Evolutionary conservation across 129 eudicot genomes (phyloP).

Genomic region (Mikania micrantha): DNA sequence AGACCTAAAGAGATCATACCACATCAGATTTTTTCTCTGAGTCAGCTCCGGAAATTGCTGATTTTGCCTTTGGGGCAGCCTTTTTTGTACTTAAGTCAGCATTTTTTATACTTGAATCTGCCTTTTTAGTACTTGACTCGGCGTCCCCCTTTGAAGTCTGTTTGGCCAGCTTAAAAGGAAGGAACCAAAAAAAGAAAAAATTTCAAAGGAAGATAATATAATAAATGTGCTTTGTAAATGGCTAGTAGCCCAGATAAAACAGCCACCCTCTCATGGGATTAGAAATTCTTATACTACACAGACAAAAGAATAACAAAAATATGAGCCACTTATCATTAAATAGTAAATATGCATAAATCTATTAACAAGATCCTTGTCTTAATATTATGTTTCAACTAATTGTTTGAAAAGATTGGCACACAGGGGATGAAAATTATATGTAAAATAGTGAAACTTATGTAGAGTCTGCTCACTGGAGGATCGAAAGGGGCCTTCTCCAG

Average conservation of each 20-base stretch:
- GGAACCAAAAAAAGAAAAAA: background rate
- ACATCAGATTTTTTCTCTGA: conserved; percentile 36
- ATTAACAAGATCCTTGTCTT: background rate
- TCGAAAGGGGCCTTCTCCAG: conserved; percentile 49
- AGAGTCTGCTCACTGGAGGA: conserved; percentile 53
- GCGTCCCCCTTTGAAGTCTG: conserved; percentile 32
- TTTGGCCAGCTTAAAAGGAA: conserved; percentile 36
- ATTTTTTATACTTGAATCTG: conserved; percentile 41
- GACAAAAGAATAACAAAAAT: background rate
- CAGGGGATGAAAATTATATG: background rate
- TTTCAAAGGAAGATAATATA: background rate
- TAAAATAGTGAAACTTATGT: background rate
- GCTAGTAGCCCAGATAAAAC: background rate
- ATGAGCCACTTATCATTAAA: background rate
- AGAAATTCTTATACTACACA: background rate
- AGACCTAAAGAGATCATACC: conserved; percentile 30
- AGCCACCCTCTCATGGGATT: background rate
- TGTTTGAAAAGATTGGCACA: background rate
- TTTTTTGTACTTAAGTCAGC: conserved; percentile 40
- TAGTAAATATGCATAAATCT: conserved; percentile 3
- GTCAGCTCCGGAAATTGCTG: conserved; percentile 37
- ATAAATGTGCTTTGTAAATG: background rate
- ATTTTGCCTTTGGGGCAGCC: conserved; percentile 40
- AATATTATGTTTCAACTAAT: background rate
- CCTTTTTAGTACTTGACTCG: conserved; percentile 46